Evolutionary conservation across 1,139 yeast genomes (phyloP).

Genomic region (Candida tropicalis): DNA sequence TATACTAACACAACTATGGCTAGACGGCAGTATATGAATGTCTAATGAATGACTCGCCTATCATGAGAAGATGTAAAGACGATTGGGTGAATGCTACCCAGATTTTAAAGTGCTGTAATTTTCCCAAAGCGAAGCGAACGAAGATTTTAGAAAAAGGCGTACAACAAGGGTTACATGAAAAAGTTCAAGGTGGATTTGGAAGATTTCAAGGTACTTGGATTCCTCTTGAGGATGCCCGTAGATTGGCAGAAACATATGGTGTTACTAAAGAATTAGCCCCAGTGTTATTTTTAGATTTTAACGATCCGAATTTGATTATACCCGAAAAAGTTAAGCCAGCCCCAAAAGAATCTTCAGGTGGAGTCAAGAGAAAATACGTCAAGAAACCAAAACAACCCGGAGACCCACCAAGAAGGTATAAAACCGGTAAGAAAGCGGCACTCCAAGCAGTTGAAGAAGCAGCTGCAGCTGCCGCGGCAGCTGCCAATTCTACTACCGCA

Average conservation of each 20-base stretch:
- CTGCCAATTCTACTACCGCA: constrained; percentile 10
- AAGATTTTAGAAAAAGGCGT: constrained; percentile 91
- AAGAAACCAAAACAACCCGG: constrained; percentile 40
- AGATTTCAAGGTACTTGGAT: constrained; percentile 99
- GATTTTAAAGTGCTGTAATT: constrained; percentile 89
- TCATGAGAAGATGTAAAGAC: constrained; percentile 89
- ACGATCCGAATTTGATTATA: constrained; percentile 50
- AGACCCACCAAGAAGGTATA: constrained; percentile 39
- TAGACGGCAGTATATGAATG: constrained; percentile 81
- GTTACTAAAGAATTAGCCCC: constrained; percentile 59
- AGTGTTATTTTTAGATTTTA: constrained; percentile 50
- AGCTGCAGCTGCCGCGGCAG: constrained; percentile 14
- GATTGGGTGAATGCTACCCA: constrained; percentile 99
- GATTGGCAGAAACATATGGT: constrained; percentile 55
- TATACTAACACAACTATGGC: constrained; percentile 10
- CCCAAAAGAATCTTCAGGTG: constrained; percentile 48
- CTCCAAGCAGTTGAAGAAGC: constrained; percentile 17
- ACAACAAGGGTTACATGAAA: constrained; percentile 83
- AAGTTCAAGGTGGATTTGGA: constrained; percentile 97
- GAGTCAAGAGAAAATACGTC: constrained; percentile 46
- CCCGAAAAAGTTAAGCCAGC: constrained; percentile 48
- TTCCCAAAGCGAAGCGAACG: constrained; percentile 92
- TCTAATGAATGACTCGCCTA: constrained; percentile 77
- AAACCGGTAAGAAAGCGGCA: constrained; percentile 18
- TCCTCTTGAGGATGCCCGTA: constrained; percentile 64